Conservation (phyloP, 2,329 filamentous ascomycete genomes). For the Stagonosporopsis vannaccii region DNA sequence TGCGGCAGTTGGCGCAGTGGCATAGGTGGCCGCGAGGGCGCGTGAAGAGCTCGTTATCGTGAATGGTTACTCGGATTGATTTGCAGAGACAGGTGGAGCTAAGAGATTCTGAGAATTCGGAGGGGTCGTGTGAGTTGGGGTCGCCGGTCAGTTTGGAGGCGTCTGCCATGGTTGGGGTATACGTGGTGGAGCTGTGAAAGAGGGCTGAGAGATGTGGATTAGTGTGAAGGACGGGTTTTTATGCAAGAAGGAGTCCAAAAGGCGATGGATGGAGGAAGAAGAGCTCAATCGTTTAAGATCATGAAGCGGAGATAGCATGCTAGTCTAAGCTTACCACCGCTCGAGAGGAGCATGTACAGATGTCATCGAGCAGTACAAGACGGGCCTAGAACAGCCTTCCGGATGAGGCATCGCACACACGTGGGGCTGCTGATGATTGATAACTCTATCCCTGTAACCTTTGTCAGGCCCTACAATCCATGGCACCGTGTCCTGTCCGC, state of each 20-base stretch:
- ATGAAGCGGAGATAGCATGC: neutral
- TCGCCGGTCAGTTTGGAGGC: constrained; percentile 43
- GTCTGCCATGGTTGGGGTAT: constrained; percentile 1
- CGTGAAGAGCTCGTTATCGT: constrained; percentile 57
- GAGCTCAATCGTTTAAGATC: neutral
- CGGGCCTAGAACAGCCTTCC: neutral
- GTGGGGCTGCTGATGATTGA: neutral
- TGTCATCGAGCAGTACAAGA: constrained; percentile 1
- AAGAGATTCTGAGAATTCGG: constrained; percentile 46
- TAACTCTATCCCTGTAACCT: neutral
- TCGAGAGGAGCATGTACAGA: neutral
- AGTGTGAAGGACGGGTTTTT: too few relatives aligned
- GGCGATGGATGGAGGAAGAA: neutral
- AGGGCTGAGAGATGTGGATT: neutral
- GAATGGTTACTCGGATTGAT: constrained; percentile 58
- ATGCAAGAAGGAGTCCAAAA: too few relatives aligned
- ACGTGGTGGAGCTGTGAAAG: neutral
- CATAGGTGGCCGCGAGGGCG: constrained; percentile 54
- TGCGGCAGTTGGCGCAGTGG: constrained; percentile 61
- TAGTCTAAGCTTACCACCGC: neutral
- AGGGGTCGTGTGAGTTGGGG: constrained; percentile 48
- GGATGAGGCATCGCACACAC: neutral
- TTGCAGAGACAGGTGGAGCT: constrained; percentile 57
- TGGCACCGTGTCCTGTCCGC: neutral
- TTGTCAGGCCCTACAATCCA: neutral